phyloP scores from a whole-genome alignment of 169 alveolate genomes.

The Plasmodium yoelii region DNA sequence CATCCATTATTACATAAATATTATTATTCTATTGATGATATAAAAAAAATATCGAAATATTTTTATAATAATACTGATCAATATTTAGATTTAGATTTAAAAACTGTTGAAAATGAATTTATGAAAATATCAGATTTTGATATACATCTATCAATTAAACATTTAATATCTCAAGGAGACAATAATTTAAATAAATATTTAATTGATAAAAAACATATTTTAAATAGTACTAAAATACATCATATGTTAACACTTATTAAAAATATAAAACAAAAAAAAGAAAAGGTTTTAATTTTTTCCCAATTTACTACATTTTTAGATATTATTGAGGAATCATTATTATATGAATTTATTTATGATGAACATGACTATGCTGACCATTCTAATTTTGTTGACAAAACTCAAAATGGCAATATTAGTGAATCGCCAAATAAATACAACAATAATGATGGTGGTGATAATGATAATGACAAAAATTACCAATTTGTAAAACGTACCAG shows the following conservation, averaged over 20 bases:
- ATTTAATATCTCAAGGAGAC: slow-evolving; percentile 75
- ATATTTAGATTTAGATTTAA: slow-evolving; percentile 79
- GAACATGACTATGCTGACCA: slow-evolving; percentile 57
- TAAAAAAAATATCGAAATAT: slow-evolving; percentile 80
- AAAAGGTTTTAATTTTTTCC: slow-evolving; percentile 93
- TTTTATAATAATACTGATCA: slow-evolving; percentile 83
- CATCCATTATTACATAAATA: slow-evolving; percentile 90
- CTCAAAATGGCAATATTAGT: not conserved
- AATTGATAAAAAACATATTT: slow-evolving; percentile 78
- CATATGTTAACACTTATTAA: slow-evolving; percentile 80
- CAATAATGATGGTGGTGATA: slow-evolving; percentile 11
- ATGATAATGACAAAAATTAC: slow-evolving; percentile 3
- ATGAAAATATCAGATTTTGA: slow-evolving; percentile 86
- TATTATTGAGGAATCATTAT: slow-evolving; percentile 90
- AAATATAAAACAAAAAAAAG: slow-evolving; percentile 78
- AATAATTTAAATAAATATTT: slow-evolving; percentile 67
- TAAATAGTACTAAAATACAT: slow-evolving; percentile 80
- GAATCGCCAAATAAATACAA: not conserved
- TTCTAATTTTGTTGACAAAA: slow-evolving; percentile 26
- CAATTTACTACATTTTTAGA: slow-evolving; percentile 94
- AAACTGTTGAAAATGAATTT: slow-evolving; percentile 82
- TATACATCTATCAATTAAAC: slow-evolving; percentile 81
- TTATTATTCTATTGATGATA: slow-evolving; percentile 83
- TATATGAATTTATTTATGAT: slow-evolving; percentile 70
- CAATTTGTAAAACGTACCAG: slow-evolving; percentile 2